Evolutionary conservation across 2,329 filamentous ascomycete genomes (phyloP).

Genomic region (Fusarium dlaminii): DNA sequence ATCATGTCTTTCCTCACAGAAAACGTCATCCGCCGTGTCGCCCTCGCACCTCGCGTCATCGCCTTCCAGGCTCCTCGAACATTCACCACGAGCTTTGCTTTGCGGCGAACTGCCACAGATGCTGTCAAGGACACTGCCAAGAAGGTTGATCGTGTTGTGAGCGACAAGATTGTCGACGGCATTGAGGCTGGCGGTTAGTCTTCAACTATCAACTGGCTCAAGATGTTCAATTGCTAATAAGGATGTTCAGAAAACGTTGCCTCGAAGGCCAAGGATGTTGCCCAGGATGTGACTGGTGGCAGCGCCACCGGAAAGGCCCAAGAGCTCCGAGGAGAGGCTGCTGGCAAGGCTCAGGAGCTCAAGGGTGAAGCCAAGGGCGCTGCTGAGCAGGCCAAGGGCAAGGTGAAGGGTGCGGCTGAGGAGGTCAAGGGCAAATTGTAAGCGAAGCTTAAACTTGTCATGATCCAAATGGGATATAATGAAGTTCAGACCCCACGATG

Average conservation of each 20-base stretch:
- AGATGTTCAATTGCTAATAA: conserved; percentile 12
- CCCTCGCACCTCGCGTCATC: conserved; percentile 51
- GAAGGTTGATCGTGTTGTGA: conserved; percentile 66
- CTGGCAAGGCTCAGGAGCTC: conserved; percentile 50
- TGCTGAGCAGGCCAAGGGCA: conserved; percentile 50
- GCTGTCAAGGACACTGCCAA: conserved; percentile 68
- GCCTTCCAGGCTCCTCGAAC: conserved; percentile 55
- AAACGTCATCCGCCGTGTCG: conserved; percentile 55
- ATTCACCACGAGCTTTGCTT: conserved; percentile 59
- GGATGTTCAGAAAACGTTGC: conserved; percentile 48
- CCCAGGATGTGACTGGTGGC: conserved; percentile 46
- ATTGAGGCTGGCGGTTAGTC: conserved; percentile 66
- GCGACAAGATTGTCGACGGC: conserved; percentile 69
- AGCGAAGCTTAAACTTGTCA: neutral
- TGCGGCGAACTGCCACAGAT: conserved; percentile 62
- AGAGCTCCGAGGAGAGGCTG: conserved; percentile 50
- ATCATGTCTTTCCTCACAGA: conserved; percentile 65
- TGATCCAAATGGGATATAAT: conserved; percentile 11
- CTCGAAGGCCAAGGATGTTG: conserved; percentile 60
- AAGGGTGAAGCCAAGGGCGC: conserved; percentile 57
- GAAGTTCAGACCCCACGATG: neutral
- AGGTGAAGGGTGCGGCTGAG: conserved; percentile 34
- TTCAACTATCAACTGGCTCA: neutral
- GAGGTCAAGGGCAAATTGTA: conserved; percentile 36
- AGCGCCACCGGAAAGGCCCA: conserved; percentile 48